phyloP scores from a whole-genome alignment of 768 basidiomycete species.

The Phanerochaete carnosa region DNA sequence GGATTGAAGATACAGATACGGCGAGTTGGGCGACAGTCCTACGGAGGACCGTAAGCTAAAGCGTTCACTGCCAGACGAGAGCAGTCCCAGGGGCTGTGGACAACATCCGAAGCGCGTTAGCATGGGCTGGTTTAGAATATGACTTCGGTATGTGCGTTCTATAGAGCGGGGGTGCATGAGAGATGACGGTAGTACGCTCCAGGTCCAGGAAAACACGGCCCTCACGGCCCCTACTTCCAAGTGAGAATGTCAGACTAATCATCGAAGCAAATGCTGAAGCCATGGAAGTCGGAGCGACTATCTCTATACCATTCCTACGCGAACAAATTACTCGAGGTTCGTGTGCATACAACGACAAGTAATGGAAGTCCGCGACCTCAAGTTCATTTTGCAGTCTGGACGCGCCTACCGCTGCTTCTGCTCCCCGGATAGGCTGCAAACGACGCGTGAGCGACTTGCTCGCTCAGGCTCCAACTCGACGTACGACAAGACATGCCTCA shows the following conservation, averaged over 20 bases:
- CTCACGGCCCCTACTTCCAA: conserved; percentile 85
- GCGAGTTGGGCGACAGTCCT: conserved; percentile 43
- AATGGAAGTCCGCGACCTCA: not conserved
- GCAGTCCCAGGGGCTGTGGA: conserved; percentile 84
- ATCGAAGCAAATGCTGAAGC: not conserved
- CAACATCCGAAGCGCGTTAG: conserved; percentile 66
- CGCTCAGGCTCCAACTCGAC: conserved; percentile 70
- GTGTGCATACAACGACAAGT: conserved; percentile 11
- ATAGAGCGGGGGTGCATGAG: not conserved
- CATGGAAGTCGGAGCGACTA: conserved; percentile 74
- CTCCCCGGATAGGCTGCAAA: conserved; percentile 62
- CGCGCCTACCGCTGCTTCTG: conserved; percentile 97
- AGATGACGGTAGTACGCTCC: not conserved
- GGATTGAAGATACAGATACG: conserved; percentile 94
- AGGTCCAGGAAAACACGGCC: conserved; percentile 79
- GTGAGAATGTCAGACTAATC: conserved; percentile 34
- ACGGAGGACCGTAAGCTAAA: not conserved
- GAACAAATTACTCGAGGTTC: conserved; percentile 71
- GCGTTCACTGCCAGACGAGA: conserved; percentile 52
- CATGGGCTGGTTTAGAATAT: conserved; percentile 90
- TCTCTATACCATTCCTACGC: conserved; percentile 81
- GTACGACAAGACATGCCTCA: conserved; percentile 88
- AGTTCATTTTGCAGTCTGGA: conserved; percentile 57
- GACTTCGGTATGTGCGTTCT: conserved; percentile 68
- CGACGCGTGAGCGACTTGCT: conserved; percentile 67